Conservation (phyloP, 768 basidiomycete species). For the Fistulinella prunicolor region DNA sequence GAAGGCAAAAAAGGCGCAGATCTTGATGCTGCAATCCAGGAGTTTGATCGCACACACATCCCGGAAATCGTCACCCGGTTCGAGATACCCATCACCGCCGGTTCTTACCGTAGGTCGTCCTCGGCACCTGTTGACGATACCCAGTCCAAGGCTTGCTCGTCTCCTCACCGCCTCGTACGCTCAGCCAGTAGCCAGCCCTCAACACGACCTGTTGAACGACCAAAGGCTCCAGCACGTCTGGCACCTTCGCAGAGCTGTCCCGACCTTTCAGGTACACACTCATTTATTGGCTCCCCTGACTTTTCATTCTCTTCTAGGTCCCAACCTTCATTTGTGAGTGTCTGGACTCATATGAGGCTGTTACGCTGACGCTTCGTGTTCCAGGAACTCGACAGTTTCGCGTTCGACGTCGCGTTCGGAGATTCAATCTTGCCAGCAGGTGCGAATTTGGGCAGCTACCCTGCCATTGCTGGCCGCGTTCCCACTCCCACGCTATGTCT, state of each 20-base stretch:
- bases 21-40: conserved; percentile 58
- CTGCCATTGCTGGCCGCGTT: conserved; percentile 22
- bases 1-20: conserved; percentile 65
- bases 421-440: conserved; percentile 25
- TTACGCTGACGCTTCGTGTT: not conserved
- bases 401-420: conserved; percentile 29
- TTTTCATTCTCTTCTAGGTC: conserved; percentile 35
- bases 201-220: conserved; percentile 1
- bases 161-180: conserved; percentile 20
- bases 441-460: conserved; percentile 20
- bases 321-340: conserved; percentile 47
- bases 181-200: conserved; percentile 25
- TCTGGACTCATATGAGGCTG: not conserved
- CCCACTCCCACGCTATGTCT: conserved; percentile 37
- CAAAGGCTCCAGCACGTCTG: conserved; percentile 6
- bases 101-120: conserved; percentile 64
- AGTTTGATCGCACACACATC: conserved; percentile 53
- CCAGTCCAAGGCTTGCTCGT: conserved; percentile 29
- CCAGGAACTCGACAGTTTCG: conserved; percentile 31
- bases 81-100: conserved; percentile 71
- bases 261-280: conserved; percentile 32
- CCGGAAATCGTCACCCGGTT: conserved; percentile 68
- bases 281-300: conserved; percentile 32
- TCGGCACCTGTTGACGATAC: conserved; percentile 52
- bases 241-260: conserved; percentile 23